Percentiles rank a stretch among this genome's conserved stretches.
phyloP scores from a whole-genome alignment of 345 rosid species.

The Bruguiera sexangula region DNA sequence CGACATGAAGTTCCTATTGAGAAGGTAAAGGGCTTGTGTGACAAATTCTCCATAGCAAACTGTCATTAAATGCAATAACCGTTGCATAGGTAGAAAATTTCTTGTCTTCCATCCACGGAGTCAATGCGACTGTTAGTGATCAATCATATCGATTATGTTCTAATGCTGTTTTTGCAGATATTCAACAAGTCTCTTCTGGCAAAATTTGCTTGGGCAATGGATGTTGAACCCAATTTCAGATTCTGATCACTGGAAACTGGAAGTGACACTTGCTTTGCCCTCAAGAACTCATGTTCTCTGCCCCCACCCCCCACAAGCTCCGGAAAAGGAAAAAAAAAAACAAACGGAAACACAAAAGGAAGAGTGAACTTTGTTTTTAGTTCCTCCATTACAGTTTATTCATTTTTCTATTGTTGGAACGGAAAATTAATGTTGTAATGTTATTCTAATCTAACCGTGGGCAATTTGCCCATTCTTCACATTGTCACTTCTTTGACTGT shows the following conservation, averaged over 20 bases:
- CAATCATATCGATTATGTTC: background rate
- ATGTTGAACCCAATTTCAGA: slow-evolving; percentile 86
- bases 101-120: background rate
- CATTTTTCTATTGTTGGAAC: slow-evolving; percentile 14
- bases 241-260: slow-evolving; percentile 42
- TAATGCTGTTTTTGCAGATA: slow-evolving; percentile 43
- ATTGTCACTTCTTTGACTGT: slow-evolving; percentile 1
- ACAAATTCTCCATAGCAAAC: background rate
- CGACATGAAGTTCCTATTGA: slow-evolving; percentile 96
- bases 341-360: background rate
- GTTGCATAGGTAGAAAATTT: background rate
- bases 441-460: slow-evolving; percentile 32
- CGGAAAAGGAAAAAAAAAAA: background rate
- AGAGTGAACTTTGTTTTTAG: slow-evolving; percentile 7
- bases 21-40: slow-evolving; percentile 53
- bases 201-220: slow-evolving; percentile 96
- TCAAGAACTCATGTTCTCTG: background rate
- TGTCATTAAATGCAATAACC: background rate
- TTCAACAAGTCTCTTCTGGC: slow-evolving; percentile 91
- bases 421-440: slow-evolving; percentile 18
- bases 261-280: background rate
- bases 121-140: background rate
- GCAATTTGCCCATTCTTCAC: slow-evolving; percentile 13
- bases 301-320: background rate
- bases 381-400: slow-evolving; percentile 12